Evolutionary conservation across 1,284 basidiomycete species (phyloP).

Genomic region (Trametes polyzona): DNA sequence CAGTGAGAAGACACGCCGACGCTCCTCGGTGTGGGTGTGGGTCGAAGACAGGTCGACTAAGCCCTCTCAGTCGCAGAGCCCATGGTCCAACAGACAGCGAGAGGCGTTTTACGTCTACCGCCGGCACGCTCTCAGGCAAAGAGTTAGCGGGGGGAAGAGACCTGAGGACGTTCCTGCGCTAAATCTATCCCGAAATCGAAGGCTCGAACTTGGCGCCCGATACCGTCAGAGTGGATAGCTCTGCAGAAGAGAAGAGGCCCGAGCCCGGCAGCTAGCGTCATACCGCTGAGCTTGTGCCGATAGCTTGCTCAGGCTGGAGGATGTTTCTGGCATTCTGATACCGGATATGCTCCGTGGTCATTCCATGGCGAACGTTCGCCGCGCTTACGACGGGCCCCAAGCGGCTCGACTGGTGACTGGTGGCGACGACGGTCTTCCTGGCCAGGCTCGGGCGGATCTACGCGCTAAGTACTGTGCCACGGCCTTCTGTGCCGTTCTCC

Average conservation of each 20-base stretch:
- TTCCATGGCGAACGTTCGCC: slow-evolving; percentile 18
- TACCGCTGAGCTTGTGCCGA: not conserved
- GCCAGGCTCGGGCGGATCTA: slow-evolving; percentile 13
- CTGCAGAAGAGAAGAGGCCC: not conserved
- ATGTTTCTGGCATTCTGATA: slow-evolving; percentile 18
- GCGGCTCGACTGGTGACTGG: not conserved
- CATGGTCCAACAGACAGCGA: not conserved
- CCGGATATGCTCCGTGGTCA: slow-evolving; percentile 27
- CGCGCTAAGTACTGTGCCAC: not conserved
- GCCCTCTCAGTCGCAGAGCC: not conserved
- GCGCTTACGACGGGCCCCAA: not conserved
- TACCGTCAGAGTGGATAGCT: not conserved
- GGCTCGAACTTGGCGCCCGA: too few relatives aligned
- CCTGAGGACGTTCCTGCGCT: not conserved
- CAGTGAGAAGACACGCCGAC: slow-evolving; percentile 9
- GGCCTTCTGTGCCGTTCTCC: not conserved
- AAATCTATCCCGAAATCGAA: too few relatives aligned
- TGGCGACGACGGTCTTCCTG: slow-evolving; percentile 1
- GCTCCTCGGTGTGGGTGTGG: not conserved
- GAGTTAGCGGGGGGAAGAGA: not conserved
- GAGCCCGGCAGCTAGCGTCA: too few relatives aligned
- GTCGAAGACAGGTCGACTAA: not conserved
- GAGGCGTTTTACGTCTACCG: slow-evolving; percentile 2
- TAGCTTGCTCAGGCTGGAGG: not conserved
- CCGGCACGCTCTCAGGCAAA: slow-evolving; percentile 3